Evolutionary conservation across 2,329 filamentous ascomycete species (phyloP).

Genomic region (Cladophialophora carrionii): DNA sequence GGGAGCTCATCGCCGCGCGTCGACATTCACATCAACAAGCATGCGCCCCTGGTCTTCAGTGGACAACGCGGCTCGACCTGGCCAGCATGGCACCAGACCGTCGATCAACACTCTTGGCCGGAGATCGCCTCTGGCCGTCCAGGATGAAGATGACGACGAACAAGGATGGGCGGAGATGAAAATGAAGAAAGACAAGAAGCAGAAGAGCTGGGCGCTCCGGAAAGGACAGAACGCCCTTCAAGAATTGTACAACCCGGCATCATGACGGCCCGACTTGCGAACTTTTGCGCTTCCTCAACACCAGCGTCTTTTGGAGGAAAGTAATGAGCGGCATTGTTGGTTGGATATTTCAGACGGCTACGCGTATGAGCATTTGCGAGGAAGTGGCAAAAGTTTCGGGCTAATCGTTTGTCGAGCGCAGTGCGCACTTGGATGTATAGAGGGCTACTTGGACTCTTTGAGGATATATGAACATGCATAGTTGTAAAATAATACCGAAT

Average conservation of each 20-base stretch:
- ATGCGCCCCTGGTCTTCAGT: constrained; percentile 46
- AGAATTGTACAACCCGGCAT: constrained; percentile 36
- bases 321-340: constrained; percentile 26
- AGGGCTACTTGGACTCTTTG: constrained; percentile 13
- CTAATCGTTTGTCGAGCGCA: constrained; percentile 14
- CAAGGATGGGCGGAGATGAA: constrained; percentile 57
- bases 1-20: constrained; percentile 38
- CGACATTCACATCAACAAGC: constrained; percentile 43
- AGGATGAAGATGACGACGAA: constrained; percentile 54
- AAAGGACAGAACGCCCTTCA: constrained; percentile 40
- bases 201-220: constrained; percentile 52
- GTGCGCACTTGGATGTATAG: constrained; percentile 18
- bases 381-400: constrained; percentile 19
- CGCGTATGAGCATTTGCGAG: constrained; percentile 19
- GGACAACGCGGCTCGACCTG: constrained; percentile 34
- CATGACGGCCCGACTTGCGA: constrained; percentile 12
- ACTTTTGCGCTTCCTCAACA: not conserved
- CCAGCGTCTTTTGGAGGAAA: constrained; percentile 12
- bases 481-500: constrained; percentile 24
- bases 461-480: constrained; percentile 22
- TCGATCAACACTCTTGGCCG: constrained; percentile 39
- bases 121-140: constrained; percentile 35
- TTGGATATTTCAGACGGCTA: constrained; percentile 6
- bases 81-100: constrained; percentile 38
- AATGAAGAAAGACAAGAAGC: constrained; percentile 55